Evolutionary conservation across 306 rosid species (phyloP).

Genomic region (Vachellia collinsii): DNA sequence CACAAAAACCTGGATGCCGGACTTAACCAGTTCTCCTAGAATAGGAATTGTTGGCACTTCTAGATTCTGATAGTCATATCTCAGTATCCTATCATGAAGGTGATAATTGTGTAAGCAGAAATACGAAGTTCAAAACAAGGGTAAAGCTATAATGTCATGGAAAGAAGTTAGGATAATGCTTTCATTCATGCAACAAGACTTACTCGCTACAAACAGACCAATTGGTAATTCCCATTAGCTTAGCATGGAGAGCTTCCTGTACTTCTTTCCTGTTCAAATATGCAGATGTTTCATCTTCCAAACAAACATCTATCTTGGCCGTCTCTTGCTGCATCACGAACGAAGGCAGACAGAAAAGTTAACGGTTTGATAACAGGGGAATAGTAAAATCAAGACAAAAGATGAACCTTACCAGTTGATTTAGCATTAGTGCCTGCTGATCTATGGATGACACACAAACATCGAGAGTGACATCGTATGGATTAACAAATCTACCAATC

Average conservation of each 20-base stretch:
- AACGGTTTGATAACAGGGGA: background rate
- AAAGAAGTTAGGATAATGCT: background rate
- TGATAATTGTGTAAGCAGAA: background rate
- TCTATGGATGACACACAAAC: conserved; percentile 49
- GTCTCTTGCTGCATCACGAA: conserved; percentile 43
- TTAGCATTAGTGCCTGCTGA: conserved; percentile 47
- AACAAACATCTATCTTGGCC: conserved; percentile 66
- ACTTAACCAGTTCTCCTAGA: conserved; percentile 45
- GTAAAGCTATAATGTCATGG: background rate
- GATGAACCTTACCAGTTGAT: conserved; percentile 47
- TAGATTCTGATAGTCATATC: conserved; percentile 42
- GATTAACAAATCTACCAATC: conserved; percentile 38
- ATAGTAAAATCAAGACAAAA: background rate
- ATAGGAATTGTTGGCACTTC: conserved; percentile 48
- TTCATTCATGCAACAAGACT: conserved; percentile 9
- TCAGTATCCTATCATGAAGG: conserved; percentile 31
- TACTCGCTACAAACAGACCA: conserved; percentile 74
- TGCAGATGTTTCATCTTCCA: conserved; percentile 54
- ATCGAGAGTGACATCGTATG: conserved; percentile 59
- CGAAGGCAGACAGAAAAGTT: background rate
- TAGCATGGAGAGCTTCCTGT: conserved; percentile 69
- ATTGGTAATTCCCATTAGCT: conserved; percentile 53
- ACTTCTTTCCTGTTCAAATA: conserved; percentile 75
- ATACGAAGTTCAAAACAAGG: background rate
- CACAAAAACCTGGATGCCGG: conserved; percentile 54